phyloP scores from a whole-genome alignment of 2,329 filamentous ascomycete genomes.

The Diatrype stigma region DNA sequence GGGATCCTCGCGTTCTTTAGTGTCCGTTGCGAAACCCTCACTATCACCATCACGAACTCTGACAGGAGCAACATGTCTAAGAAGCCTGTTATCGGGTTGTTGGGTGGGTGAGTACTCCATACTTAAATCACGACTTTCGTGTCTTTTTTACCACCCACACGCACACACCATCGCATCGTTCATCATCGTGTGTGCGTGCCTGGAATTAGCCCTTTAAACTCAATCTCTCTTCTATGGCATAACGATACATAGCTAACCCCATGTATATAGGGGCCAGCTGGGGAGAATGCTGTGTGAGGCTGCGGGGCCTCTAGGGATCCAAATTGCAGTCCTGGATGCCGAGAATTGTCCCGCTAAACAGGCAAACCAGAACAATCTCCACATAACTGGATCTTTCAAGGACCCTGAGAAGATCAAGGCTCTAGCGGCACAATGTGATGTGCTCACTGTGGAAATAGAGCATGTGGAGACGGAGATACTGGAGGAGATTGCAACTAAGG shows the following conservation, averaged over 20 bases:
- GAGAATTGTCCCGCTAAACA: constrained; percentile 78
- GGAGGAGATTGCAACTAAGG: constrained; percentile 69
- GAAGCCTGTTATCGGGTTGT: constrained; percentile 44
- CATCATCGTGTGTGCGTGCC: too few species aligned
- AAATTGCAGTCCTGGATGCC: constrained; percentile 74
- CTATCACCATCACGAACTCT: background rate
- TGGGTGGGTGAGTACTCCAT: constrained; percentile 43
- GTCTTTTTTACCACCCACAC: too few species aligned
- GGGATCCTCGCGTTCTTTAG: background rate
- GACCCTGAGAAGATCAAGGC: constrained; percentile 73
- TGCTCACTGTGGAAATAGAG: constrained; percentile 92
- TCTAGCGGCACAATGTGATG: constrained; percentile 71
- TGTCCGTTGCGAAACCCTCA: background rate
- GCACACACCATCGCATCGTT: too few species aligned
- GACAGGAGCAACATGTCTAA: constrained; percentile 9
- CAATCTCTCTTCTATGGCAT: background rate
- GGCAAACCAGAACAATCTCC: constrained; percentile 68
- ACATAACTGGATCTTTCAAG: constrained; percentile 85
- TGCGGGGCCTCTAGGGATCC: constrained; percentile 69
- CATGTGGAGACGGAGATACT: constrained; percentile 88
- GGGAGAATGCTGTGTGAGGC: constrained; percentile 92
- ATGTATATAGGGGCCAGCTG: constrained; percentile 57
- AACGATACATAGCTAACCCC: background rate
- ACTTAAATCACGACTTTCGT: too few species aligned
- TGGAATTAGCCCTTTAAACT: too few species aligned